phyloP scores from a whole-genome alignment of 768 basidiomycete species.

The Tylopilus subfusipes region DNA sequence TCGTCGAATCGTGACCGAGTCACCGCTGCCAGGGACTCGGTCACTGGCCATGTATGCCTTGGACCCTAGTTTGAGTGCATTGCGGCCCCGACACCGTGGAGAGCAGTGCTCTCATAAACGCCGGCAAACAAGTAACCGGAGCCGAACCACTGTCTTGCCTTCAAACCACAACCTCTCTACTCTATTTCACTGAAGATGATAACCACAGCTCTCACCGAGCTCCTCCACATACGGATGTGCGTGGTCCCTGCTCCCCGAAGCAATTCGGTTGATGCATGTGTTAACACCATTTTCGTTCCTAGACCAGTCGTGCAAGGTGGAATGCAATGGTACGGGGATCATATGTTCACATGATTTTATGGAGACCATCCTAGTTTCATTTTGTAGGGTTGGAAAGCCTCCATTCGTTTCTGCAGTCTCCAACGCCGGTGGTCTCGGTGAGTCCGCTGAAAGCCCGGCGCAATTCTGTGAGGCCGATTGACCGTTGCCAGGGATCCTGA shows the following conservation, averaged over 20 bases:
- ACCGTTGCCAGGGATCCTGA: conserved; percentile 59
- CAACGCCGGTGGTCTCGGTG: conserved; percentile 78
- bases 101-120: too few species aligned
- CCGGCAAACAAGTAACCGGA: background rate
- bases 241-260: conserved; percentile 32
- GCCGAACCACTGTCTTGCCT: background rate
- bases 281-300: background rate
- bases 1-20: too few species aligned
- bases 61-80: too few species aligned
- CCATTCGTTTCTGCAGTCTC: conserved; percentile 72
- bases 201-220: conserved; percentile 56
- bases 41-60: too few species aligned
- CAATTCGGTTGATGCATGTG: background rate
- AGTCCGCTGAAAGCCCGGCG: conserved; percentile 10
- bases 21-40: too few species aligned
- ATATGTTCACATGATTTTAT: background rate
- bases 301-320: conserved; percentile 85
- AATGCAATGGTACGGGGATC: conserved; percentile 72
- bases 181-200: conserved; percentile 31
- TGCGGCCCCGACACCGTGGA: too few species aligned
- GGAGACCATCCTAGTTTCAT: background rate
- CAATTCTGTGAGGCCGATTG: background rate
- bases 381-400: conserved; percentile 75
- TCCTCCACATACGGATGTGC: conserved; percentile 65
- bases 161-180: background rate